Evolutionary conservation across 306 rosid genomes (phyloP), one percentile per base, ranked within the genome.

Genomic region (Fragaria ananassa): DNA sequence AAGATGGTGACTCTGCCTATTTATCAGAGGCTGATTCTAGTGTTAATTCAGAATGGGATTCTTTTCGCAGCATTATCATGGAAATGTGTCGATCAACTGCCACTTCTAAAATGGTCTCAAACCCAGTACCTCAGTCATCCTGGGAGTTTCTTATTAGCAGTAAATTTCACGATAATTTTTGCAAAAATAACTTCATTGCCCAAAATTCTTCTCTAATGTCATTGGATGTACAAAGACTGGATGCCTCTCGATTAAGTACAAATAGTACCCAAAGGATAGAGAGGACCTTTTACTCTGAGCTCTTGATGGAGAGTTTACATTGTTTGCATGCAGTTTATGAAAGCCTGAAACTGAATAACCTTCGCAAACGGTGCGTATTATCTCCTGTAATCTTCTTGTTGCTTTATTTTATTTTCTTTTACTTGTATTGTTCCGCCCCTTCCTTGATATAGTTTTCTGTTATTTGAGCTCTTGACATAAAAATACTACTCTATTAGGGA

Each of bases 251-350:
- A 19, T 79, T 79, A 64, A 79, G 65, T 79, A 70, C 46, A 25
- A 85, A 85, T 41, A 49, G 34, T 51, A 29, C 74, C 46, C 82
- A 66, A 72, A 79, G 81, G 81, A 72, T 72, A 66, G 92, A 88
- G 35, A 83, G 78, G 61, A 75, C 87, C 27, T 85, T 84, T 84
- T 84, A 83, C 78, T 72, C 88, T 23, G 91, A 92, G 80, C 83
- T 92, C 77, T 79, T 90, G 83, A 75, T 75, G 79, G 91, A 88
- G 84, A 83, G 86, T 81, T 83, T 95, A 72, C 93, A 86, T 81
- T 92, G 96, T 77, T 91, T 95, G 82, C 98, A 95, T 85, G 95
- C 97, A 35, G 93, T 95, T 65, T 95, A 95, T 74, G 98, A 95
- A 85, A 90, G 85, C 84, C 82, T 94, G 78, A 93, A 93, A 83